Evolutionary conservation across 2,329 filamentous ascomycete genomes (phyloP).

Genomic region (Penicillium fuscoglaucum): DNA sequence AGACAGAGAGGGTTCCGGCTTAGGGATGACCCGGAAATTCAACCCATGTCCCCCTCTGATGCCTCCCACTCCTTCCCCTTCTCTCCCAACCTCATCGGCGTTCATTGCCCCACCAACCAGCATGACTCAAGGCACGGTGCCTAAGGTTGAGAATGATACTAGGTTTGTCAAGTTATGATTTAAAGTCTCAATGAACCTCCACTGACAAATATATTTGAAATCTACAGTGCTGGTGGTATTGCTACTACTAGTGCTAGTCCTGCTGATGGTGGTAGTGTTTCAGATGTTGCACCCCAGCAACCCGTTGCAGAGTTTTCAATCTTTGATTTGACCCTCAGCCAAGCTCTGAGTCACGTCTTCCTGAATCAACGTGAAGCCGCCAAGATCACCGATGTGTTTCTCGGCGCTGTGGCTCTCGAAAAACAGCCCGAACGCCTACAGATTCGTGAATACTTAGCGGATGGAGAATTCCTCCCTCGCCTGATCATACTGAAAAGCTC

Average conservation of each 20-base stretch:
- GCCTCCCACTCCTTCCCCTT: background rate
- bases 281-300: background rate
- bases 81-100: background rate
- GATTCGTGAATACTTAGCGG: conserved; percentile 6
- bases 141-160: background rate
- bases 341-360: background rate
- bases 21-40: background rate
- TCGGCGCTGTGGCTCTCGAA: background rate
- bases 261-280: background rate
- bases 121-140: background rate
- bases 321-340: conserved; percentile 3
- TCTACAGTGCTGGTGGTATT: background rate
- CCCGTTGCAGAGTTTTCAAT: background rate
- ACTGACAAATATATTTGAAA: background rate
- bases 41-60: background rate
- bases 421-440: background rate
- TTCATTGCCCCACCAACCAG: background rate
- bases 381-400: conserved; percentile 3
- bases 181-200: too few relatives aligned
- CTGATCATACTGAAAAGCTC: conserved; percentile 7
- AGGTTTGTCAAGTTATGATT: background rate
- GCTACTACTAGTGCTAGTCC: too few relatives aligned
- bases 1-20: background rate
- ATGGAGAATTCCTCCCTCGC: conserved; percentile 11
- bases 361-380: background rate